A percentile compares a stretch with the other conserved stretches of the same genome.
Conservation (phyloP, 208 protist genomes). For the Herpetomonas samuelpessoai region DNA sequence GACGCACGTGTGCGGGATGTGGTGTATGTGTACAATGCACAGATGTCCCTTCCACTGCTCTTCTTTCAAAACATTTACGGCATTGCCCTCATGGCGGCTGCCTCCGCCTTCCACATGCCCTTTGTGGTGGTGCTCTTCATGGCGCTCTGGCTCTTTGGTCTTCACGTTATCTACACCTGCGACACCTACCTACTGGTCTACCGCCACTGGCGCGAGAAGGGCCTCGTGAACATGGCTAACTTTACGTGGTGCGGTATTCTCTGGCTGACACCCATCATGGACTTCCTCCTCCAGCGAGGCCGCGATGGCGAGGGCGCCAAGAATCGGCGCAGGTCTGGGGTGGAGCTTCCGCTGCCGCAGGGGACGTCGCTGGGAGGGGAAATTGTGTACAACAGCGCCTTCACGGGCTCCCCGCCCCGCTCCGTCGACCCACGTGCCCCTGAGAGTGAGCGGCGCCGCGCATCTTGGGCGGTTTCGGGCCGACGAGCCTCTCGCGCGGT, state of each 20-base stretch:
- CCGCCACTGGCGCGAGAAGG: slow-evolving; percentile 25
- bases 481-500: too few species aligned
- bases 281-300: slow-evolving; percentile 13
- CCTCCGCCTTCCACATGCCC: slow-evolving; percentile 55
- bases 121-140: slow-evolving; percentile 50
- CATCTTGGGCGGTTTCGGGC: too few species aligned
- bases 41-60: slow-evolving; percentile 48
- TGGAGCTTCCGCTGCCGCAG: too few species aligned
- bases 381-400: neutral
- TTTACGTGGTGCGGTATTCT: slow-evolving; percentile 9
- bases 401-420: neutral
- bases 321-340: too few species aligned
- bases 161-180: slow-evolving; percentile 32
- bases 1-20: slow-evolving; percentile 22
- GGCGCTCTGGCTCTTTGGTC: slow-evolving; percentile 27
- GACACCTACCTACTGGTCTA: slow-evolving; percentile 39
- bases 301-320: too few species aligned
- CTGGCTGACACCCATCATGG: slow-evolving; percentile 26
- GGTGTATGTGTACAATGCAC: slow-evolving; percentile 42
- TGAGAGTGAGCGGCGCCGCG: too few species aligned
- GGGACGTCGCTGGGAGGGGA: neutral
- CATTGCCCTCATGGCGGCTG: slow-evolving; percentile 41
- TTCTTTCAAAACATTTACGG: slow-evolving; percentile 58
- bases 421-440: too few species aligned
- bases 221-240: neutral